Base-by-base conservation (phyloP, 257 asterid species). In the Primulina huaijiensis region DNA sequence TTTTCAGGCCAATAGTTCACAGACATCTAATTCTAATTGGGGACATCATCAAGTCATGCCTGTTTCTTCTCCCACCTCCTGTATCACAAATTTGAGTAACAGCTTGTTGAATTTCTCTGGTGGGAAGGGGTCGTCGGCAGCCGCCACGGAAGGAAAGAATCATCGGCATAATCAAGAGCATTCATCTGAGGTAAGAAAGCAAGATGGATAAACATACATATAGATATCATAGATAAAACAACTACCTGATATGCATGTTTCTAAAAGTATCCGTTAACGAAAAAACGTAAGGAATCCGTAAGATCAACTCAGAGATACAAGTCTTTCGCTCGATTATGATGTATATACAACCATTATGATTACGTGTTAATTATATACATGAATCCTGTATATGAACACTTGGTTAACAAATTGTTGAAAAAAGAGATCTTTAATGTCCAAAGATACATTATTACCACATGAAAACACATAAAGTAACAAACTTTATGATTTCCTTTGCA, bases 61-160 rank as follows among this genome's bases (percentile, higher is more conserved):
- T 0, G 81, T 76, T 35, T 85, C 90, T 31, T 85, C 96, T 23
- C 88, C 97, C 7, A 78, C 83, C 6, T 87, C 96, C 31, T 88
- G 89, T 75, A 77, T 82, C 70, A 85, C 97, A 0, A 79, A 78
- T 67, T 71, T 83, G 72, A 79, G 83, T 69, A 82, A 74, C 82
- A 81, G 68, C 75, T 38, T 82, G 74, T 64, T 88, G 55, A 88
- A 84, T 59, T 90, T 87, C 79, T 87, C 97, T 58, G 66, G 68
- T 25, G 53, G 38, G 17, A 71, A 76, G 37, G 57, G 20, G 20
- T 50, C 17, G 20, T 46, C 57, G 1, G 12, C 77, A 21, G 59
- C 73, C 6, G 37, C 53, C 16, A 72, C 70, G 8, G 76, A 77
- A 19, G 74, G 71, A 8, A 84, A 79, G 70, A 77, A 72, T 25